These are phyloP conservation scores for Stagonosporopsis chrysanthemi DNA, from an alignment of 2,329 filamentous ascomycete genomes.

Conservation along the genomic window DNA sequence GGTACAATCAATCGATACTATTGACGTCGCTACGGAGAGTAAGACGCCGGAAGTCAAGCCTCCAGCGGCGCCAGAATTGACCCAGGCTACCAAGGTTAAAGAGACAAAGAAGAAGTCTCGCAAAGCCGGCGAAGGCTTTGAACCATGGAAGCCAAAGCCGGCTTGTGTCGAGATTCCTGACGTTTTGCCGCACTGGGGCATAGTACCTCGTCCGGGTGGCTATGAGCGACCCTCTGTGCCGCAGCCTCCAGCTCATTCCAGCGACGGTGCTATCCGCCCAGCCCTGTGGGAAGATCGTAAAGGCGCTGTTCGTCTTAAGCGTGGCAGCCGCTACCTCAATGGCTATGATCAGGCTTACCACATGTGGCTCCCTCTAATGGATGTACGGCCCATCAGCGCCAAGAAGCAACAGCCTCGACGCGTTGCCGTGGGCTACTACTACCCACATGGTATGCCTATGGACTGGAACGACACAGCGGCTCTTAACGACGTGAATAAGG, in stretches of 20 bases:
- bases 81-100: neutral
- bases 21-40: neutral
- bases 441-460: constrained; percentile 27
- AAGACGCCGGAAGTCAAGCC: neutral
- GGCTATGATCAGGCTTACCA: constrained; percentile 8
- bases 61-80: neutral
- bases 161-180: neutral
- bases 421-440: constrained; percentile 22
- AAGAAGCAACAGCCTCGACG: constrained; percentile 28
- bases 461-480: constrained; percentile 35
- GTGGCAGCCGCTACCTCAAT: constrained; percentile 18
- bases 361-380: constrained; percentile 28
- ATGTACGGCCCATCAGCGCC: constrained; percentile 33
- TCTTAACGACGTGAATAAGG: constrained; percentile 39
- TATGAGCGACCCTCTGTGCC: constrained; percentile 18
- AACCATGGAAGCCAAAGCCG: neutral
- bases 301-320: constrained; percentile 26
- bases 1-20: neutral
- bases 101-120: neutral
- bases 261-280: constrained; percentile 29
- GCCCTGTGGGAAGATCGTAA: constrained; percentile 41
- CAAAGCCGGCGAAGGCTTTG: constrained; percentile 7
- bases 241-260: constrained; percentile 15
- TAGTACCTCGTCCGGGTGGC: constrained; percentile 26
- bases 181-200: constrained; percentile 23